These are phyloP conservation scores for Globisporangium yorkense DNA, from an alignment of 352 stramenopile genomes.

Conservation along the genomic window DNA sequence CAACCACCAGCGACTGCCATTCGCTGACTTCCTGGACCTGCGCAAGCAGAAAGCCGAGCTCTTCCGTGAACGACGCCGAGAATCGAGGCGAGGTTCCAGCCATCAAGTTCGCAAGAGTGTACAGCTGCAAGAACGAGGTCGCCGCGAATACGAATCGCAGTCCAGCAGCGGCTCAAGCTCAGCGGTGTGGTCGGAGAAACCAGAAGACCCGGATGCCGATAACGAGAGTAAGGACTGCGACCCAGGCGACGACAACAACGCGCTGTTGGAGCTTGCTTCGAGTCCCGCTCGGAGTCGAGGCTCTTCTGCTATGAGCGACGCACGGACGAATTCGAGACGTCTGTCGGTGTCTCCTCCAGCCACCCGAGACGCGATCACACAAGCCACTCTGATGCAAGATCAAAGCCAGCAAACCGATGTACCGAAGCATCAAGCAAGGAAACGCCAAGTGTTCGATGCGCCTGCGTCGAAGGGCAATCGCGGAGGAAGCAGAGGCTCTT, in stretches of 20 bases:
- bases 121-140: not conserved
- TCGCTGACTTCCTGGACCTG: constrained; percentile 10
- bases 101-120: not conserved
- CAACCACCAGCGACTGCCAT: not conserved
- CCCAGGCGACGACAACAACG: not conserved
- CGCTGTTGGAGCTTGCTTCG: not conserved
- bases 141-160: not conserved
- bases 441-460: not conserved
- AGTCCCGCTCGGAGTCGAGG: not conserved
- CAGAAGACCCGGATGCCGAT: not conserved
- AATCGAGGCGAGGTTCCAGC: not conserved
- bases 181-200: not conserved
- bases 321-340: not conserved
- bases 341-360: not conserved
- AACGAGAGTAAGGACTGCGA: not conserved
- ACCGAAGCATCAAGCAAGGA: not conserved
- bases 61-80: constrained; percentile 1
- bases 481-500: not conserved
- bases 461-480: not conserved
- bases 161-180: not conserved
- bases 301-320: not conserved
- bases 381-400: constrained; percentile 7
- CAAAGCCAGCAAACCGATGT: constrained; percentile 10
- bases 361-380: constrained; percentile 1
- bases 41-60: constrained; percentile 11